Conservation (phyloP, 352 stramenopile species). For the Globisporangium mamillatum region DNA sequence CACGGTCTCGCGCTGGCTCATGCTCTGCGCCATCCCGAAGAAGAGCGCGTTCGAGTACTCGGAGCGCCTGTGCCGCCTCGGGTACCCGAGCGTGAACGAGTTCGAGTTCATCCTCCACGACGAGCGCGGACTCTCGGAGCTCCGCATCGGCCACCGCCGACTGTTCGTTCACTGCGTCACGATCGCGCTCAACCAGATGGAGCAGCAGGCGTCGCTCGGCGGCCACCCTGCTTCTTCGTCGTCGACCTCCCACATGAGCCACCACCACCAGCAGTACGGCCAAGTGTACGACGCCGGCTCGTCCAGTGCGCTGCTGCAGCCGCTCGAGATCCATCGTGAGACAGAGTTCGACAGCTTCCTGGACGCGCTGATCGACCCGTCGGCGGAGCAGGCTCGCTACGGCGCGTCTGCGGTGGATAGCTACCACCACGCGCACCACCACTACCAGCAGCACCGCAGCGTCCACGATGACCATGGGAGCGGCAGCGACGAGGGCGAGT, state of each 20-base stretch:
- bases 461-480: slow-evolving; percentile 11
- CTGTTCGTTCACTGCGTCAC: slow-evolving; percentile 46
- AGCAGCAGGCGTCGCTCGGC: slow-evolving; percentile 7
- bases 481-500: slow-evolving; percentile 19
- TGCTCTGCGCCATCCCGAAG: slow-evolving; percentile 50
- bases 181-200: slow-evolving; percentile 20
- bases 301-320: slow-evolving; percentile 45
- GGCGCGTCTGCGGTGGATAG: neutral
- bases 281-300: slow-evolving; percentile 28
- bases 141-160: slow-evolving; percentile 45
- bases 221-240: neutral
- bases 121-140: slow-evolving; percentile 36
- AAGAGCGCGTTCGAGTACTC: slow-evolving; percentile 49
- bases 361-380: slow-evolving; percentile 49
- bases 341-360: slow-evolving; percentile 61
- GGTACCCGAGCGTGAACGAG: slow-evolving; percentile 54
- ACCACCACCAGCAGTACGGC: slow-evolving; percentile 17
- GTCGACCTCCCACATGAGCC: neutral
- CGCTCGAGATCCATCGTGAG: slow-evolving; percentile 51
- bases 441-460: slow-evolving; percentile 3
- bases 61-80: slow-evolving; percentile 51
- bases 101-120: slow-evolving; percentile 60
- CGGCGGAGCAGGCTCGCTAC: slow-evolving; percentile 10
- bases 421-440: slow-evolving; percentile 15
- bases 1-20: slow-evolving; percentile 63